Base-by-base conservation (phyloP, 1,139 yeast species). In the Insectozyma bohioensis region DNA sequence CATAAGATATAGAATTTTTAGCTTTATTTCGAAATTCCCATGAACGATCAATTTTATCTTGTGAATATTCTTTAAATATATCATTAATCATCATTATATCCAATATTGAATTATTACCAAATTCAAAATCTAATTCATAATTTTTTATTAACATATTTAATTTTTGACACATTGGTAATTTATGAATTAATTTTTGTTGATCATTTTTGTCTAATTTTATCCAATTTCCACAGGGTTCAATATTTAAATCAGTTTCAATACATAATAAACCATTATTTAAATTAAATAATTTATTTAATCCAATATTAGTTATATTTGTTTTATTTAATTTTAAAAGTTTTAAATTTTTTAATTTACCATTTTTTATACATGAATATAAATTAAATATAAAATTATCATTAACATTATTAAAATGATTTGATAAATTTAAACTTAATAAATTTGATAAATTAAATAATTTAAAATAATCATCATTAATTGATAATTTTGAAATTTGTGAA, bases 301-400 rank as follows among this genome's bases (percentile, higher is more conserved):
- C 43, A n/a, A 5, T 3, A n/a, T n/a, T 24, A 2, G 41, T 36
- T 4, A 40, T 24, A 16, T 23, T 34, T 12, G 43, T 37, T 21
- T 27, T 49, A 12, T 41, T 37, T 2, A 67, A 18, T 11, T 52
- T 43, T 1, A 68, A 28, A 1, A 61, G 39, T 10, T 53, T 43
- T 14, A 68, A 47, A 9, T 43, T 42, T 1, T 47, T 39, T 4
- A 60, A 37, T 26, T 52, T 54, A 1, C 54, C 57, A 13, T 53
- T 57, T 25, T 40, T 41, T 8, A 65, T 47, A 12, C 59, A 45
- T 2, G 49, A 36, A 12, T 49, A 36, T 28, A 67, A 38, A 26
- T 56, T 58, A 22, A 51, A 44, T 5, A 66, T 27, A 18, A 56
- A 58, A 12, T 46, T 54, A 39, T 66, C 72, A 41, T 65, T 67